Evolutionary conservation across 139 green algal genomes (phyloP).

Genomic region (Tetradesmus lagerheimii): DNA sequence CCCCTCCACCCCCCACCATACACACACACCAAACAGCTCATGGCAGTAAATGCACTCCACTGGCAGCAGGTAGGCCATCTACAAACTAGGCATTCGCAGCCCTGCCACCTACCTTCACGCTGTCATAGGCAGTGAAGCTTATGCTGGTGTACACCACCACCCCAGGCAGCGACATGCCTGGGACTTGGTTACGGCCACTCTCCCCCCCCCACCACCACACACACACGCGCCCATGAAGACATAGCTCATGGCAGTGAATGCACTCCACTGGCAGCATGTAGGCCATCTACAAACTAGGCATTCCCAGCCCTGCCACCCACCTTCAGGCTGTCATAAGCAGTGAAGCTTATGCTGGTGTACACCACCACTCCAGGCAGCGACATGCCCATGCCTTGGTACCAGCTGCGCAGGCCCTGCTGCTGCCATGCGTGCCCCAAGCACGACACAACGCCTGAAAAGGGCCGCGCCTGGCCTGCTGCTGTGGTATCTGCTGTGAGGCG

Average conservation of each 20-base stretch:
- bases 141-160: slow-evolving; percentile 73
- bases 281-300: too few species aligned
- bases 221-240: too few species aligned
- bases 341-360: slow-evolving; percentile 71
- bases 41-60: too few species aligned
- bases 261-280: too few species aligned
- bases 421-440: slow-evolving; percentile 21
- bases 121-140: slow-evolving; percentile 67
- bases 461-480: slow-evolving; percentile 20
- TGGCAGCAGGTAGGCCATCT: too few species aligned
- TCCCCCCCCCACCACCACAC: too few species aligned
- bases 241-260: too few species aligned
- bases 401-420: slow-evolving; percentile 56
- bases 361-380: slow-evolving; percentile 68
- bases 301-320: not conserved
- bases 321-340: slow-evolving; percentile 65
- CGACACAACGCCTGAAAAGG: slow-evolving; percentile 51
- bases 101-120: slow-evolving; percentile 52
- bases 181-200: too few species aligned
- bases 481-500: slow-evolving; percentile 72
- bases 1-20: too few species aligned
- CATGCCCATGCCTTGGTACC: slow-evolving; percentile 71
- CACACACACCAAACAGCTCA: too few species aligned
- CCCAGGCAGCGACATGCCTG: slow-evolving; percentile 59
- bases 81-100: not conserved